Evolutionary conservation across 345 rosid genomes (phyloP), one percentile per base, ranked within the genome.

Genomic region (Schrenkiella parvula): DNA sequence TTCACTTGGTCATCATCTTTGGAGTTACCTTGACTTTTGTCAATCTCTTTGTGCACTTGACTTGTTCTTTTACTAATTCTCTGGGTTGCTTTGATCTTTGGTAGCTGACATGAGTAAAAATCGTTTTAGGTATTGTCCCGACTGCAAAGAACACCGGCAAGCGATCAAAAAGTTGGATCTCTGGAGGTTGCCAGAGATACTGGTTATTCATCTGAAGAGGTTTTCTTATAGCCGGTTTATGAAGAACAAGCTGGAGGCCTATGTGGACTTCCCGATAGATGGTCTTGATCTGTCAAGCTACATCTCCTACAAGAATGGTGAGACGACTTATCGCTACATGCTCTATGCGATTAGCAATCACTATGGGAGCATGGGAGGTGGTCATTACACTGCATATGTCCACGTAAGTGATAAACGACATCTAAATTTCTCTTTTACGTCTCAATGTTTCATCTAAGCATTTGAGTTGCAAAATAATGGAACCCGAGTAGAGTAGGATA

Each of bases 331-430:
- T 67, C 90, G 80, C 5, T 95, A 95, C 81, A 85, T 83, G 84
- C 98, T 95, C 53, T 91, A 91, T 84, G 98, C 99, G 1, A 80
- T 89, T 75, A 95, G 99, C 65, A 95, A 95, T 86, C 99, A 91
- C 84, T 87, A 87, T 22, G 99, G 99, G 55, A 85, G 90, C 83
- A 85, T 95, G 96, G 96, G 99, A 76, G 95, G 93, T 71, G 99
- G 99, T 73, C 99, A 91, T 76, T 95, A 95, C 82, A 95, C 99
- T 35, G 96, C 99, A 31, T 95, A 86, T 85, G 88, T 95, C 74
- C 99, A 88, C 83, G 99, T 95, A 86, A 92, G 99, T 80, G 66
- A 13, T 44, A 42, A 19, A 51, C n/a, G 8, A 63, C 63, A 62
- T 55, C 54, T 13, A 6, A 12, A 25, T 12, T 48, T 70, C 22